Conservation (phyloP, 2,329 filamentous ascomycete species). For the Fusarium tjaetaba region DNA sequence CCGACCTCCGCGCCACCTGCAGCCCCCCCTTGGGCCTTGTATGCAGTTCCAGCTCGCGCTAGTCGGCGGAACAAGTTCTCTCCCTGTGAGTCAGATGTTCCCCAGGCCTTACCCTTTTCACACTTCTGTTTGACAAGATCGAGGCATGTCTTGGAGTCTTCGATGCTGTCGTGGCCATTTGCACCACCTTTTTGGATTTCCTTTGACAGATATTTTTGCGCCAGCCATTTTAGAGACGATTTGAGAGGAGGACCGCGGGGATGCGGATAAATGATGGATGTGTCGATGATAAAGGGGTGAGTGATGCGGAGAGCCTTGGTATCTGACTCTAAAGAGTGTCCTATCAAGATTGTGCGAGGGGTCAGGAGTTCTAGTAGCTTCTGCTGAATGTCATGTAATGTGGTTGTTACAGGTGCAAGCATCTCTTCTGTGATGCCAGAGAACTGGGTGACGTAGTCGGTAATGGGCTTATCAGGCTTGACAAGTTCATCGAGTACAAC, state of each 20-base stretch:
- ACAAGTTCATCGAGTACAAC: conserved; percentile 90
- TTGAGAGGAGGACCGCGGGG: conserved; percentile 89
- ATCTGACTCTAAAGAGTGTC: conserved; percentile 85
- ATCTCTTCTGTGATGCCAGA: conserved; percentile 92
- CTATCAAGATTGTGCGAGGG: conserved; percentile 77
- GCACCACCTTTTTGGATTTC: conserved; percentile 87
- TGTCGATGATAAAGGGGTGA: conserved; percentile 95
- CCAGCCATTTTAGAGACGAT: conserved; percentile 88
- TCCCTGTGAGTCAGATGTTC: conserved; percentile 77
- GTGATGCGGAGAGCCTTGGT: conserved; percentile 85
- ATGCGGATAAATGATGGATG: conserved; percentile 88
- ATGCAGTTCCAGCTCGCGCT: conserved; percentile 68
- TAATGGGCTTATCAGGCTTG: conserved; percentile 87
- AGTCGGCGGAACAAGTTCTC: conserved; percentile 93
- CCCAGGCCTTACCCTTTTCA: conserved; percentile 90
- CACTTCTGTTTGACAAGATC: conserved; percentile 96
- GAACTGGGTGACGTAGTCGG: conserved; percentile 89
- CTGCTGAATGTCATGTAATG: conserved; percentile 81
- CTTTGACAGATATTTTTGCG: conserved; percentile 83
- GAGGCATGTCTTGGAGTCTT: conserved; percentile 90
- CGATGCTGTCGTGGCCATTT: conserved; percentile 86
- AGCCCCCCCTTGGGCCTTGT: conserved; percentile 68
- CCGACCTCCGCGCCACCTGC: conserved; percentile 64
- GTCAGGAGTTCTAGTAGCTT: conserved; percentile 78
- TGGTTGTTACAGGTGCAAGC: conserved; percentile 85